These are phyloP conservation scores for Suhomyces wounanorum DNA, from an alignment of 1,139 yeast species.

Conservation along the genomic window DNA sequence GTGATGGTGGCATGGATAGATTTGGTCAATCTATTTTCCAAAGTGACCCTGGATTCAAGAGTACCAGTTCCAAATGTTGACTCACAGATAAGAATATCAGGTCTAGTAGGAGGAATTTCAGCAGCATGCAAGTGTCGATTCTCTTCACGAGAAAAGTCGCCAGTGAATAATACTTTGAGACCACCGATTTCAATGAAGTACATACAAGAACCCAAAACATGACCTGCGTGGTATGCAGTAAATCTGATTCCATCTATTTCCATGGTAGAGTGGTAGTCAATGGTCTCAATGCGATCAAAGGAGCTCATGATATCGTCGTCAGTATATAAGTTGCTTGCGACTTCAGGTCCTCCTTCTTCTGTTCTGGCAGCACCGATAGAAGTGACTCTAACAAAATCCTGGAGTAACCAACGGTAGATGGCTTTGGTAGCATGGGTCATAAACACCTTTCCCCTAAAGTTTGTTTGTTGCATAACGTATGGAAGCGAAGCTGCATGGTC, in stretches of 20 bases:
- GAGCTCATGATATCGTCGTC: conserved; percentile 89
- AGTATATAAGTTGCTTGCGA: conserved; percentile 65
- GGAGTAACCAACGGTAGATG: conserved; percentile 89
- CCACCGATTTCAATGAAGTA: conserved; percentile 95
- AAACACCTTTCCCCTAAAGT: conserved; percentile 90
- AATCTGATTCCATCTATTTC: conserved; percentile 93
- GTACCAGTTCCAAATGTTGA: conserved; percentile 98
- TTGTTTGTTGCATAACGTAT: conserved; percentile 96
- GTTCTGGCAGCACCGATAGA: conserved; percentile 50
- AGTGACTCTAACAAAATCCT: conserved; percentile 93
- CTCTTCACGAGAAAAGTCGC: conserved; percentile 94
- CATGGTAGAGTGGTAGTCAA: conserved; percentile 93
- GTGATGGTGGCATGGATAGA: conserved; percentile 80
- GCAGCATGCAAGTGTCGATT: conserved; percentile 95
- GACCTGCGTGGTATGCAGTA: conserved; percentile 99
- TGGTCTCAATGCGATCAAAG: conserved; percentile 87
- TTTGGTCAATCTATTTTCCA: conserved; percentile 78
- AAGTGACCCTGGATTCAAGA: conserved; percentile 85
- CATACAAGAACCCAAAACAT: conserved; percentile 98
- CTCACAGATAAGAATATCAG: conserved; percentile 90
- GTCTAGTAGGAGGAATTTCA: conserved; percentile 86
- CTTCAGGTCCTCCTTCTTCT: conserved; percentile 27
- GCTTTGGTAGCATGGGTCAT: conserved; percentile 99
- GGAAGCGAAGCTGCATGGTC: conserved; percentile 98
- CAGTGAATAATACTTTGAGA: conserved; percentile 83